Base-by-base conservation (phyloP, 352 stramenopile genomes). In the Pythium angustatum region DNA sequence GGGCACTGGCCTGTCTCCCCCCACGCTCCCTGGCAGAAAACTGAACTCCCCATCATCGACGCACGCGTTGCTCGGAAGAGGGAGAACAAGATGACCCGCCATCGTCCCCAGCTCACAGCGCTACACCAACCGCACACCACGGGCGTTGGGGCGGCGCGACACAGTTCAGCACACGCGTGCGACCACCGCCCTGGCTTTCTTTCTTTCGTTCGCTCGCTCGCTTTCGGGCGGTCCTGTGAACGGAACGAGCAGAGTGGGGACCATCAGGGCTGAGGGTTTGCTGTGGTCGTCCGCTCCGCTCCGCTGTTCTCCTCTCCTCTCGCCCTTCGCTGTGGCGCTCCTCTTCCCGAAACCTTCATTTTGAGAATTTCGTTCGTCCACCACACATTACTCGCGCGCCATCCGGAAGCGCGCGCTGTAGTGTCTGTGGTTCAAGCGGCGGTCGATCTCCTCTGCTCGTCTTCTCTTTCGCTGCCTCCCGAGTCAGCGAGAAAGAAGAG, bases 301-400 rank as follows among this genome's bases (percentile, higher is more conserved):
- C 22, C 30, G 26, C 54, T 10, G 10, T n/a, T n/a, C 40, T 34
- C 56, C 56, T 43, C 49, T 45, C 51, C 50, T 34, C 22, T 8
- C 22, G 30, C 26, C 21, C 27, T n/a, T 34, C 53, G 34, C 28
- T 40, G 40, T 19, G 21, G 28, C 45, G 24, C 58, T 64, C 58
- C 45, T 64, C 47, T 62, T 40, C 60, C 30, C 50, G 31, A 50
- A 68, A 59, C 53, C 30, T 53, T 68, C 59, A 64, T 64, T 80
- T 78, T 62, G 70, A 76, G 73, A 80, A 80, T 78, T 78, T 80
- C 73, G 70, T 80, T 80, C 73, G 73, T 64, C 73, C 73, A 19
- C 53, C 58, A 63, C 56, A 65, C 49, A 54, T 64, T 54, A 36
- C 49, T 57, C 55, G 54, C 63, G 54, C 22, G 54, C 52, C 60